phyloP scores from a whole-genome alignment of 164 flowering plant species.

The Paratinospora sagittata region DNA sequence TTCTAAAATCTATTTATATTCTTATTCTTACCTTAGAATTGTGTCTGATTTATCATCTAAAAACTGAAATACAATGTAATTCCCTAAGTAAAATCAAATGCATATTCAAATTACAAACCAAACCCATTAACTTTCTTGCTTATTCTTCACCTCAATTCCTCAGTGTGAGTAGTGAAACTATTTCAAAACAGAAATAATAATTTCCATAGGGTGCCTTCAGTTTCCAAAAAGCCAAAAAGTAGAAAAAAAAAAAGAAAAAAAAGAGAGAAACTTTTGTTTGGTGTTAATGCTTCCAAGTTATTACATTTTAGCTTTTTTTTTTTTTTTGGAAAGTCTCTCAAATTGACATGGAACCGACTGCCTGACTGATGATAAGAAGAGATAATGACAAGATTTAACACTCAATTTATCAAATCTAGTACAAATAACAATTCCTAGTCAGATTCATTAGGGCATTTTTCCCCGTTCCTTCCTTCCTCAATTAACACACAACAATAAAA shows the following conservation, averaged over 20 bases:
- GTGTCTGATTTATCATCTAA: too few relatives aligned
- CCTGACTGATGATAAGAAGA: too few relatives aligned
- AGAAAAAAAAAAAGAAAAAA: not conserved
- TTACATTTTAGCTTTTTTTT: not conserved
- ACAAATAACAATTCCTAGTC: too few relatives aligned
- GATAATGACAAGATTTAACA: not conserved
- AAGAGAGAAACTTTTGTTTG: too few relatives aligned
- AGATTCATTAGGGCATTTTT: not conserved
- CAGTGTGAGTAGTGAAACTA: not conserved
- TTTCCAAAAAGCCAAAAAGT: not conserved
- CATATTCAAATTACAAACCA: not conserved
- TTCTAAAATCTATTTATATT: not conserved
- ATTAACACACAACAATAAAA: slow-evolving; percentile 13
- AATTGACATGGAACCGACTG: not conserved
- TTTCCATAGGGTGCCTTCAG: too few relatives aligned
- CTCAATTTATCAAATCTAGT: slow-evolving; percentile 2
- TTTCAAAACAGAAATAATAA: too few relatives aligned
- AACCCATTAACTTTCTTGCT: not conserved
- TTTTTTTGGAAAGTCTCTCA: not conserved
- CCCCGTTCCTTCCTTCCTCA: not conserved
- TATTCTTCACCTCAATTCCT: not conserved
- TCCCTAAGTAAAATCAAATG: too few relatives aligned
- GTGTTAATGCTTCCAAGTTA: not conserved
- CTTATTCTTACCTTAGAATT: not conserved
- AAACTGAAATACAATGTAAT: too few relatives aligned